Percentiles rank a stretch among this genome's conserved stretches.
phyloP scores from a whole-genome alignment of 1,284 basidiomycete species.

The Kalmanozyma brasiliensis region DNA sequence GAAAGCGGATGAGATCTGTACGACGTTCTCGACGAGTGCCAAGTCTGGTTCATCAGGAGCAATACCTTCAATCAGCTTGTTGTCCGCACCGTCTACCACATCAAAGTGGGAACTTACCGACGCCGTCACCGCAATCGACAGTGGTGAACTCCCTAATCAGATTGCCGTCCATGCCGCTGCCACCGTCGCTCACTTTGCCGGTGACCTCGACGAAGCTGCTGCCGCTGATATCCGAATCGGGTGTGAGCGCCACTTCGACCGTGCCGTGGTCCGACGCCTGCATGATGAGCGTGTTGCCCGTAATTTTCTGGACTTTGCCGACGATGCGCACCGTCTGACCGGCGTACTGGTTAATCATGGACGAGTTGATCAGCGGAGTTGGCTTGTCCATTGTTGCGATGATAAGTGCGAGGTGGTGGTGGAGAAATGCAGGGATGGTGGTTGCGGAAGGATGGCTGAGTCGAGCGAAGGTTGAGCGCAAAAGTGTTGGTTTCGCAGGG shows the following conservation, averaged over 20 bases:
- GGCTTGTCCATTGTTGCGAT: conserved; percentile 58
- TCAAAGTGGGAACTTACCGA: conserved; percentile 48
- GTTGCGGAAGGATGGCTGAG: conserved; percentile 3
- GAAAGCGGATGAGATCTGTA: conserved; percentile 50
- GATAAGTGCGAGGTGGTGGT: neutral
- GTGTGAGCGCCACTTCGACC: conserved; percentile 58
- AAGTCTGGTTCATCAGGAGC: conserved; percentile 31
- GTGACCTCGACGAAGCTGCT: conserved; percentile 59
- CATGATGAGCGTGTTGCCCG: conserved; percentile 53
- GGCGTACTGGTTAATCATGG: conserved; percentile 42
- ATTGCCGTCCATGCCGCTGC: conserved; percentile 24
- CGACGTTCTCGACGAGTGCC: conserved; percentile 51
- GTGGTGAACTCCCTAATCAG: conserved; percentile 49
- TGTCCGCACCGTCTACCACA: too few species aligned
- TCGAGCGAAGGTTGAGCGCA: too few species aligned
- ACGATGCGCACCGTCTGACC: conserved; percentile 60
- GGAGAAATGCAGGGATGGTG: neutral
- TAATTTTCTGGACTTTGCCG: conserved; percentile 60
- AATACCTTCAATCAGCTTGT: too few species aligned
- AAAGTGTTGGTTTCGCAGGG: conserved; percentile 13
- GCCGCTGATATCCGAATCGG: conserved; percentile 41
- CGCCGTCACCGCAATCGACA: conserved; percentile 51
- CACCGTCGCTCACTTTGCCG: conserved; percentile 61
- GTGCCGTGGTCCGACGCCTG: conserved; percentile 60
- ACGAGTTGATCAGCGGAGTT: conserved; percentile 63